Evolutionary conservation across 208 protist species (phyloP), one percentile per base, ranked within the genome.

Genomic region (Leishmania major): DNA sequence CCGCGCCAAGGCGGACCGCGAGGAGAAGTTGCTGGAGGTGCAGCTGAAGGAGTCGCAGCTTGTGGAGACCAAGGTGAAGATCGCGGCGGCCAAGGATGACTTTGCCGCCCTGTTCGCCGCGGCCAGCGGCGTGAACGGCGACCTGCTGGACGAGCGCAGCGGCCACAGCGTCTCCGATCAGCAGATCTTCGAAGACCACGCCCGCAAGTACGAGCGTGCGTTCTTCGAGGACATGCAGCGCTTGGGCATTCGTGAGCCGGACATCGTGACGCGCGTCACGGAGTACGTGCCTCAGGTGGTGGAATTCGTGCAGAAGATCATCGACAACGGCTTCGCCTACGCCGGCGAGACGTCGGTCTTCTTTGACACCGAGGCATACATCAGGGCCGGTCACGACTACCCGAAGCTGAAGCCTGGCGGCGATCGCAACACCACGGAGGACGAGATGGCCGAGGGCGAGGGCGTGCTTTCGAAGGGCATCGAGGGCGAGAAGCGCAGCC

Each of bases 201-300:
- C 96, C 2, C 89, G 91, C 28, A 84, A 91, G 69, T 99, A 96
- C 85, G 98, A 99, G 81, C 83, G 80, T 11, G 82, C 96, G 76
- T 99, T 99, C 85, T 97, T 99, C 84, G 88, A 97, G 19, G 98
- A 99, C 91, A 97, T 99, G 95, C 81, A 87, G 51, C 78, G 87
- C 8, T 92, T 99, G 1, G 91, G 94, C 53, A 91, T 99, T 37
- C 85, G 89, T 31, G 87, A 89, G 78, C 98, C 99, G 13, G 95
- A 99, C 85, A 85, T 96, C 5, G 86, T 99, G n/a, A 97, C 98
- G 28, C 91, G 99, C 66, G 99, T 99, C 0, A 99, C 97, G 22
- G 99, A 99, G 83, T 99, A 99, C 87, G 96, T 99, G 19, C 96
- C 94, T 40, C 89, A 99, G 89, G 99, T 99, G 77, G 89, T 99